phyloP scores from a whole-genome alignment of 2,329 filamentous ascomycete genomes.

The Botrytis fabae region DNA sequence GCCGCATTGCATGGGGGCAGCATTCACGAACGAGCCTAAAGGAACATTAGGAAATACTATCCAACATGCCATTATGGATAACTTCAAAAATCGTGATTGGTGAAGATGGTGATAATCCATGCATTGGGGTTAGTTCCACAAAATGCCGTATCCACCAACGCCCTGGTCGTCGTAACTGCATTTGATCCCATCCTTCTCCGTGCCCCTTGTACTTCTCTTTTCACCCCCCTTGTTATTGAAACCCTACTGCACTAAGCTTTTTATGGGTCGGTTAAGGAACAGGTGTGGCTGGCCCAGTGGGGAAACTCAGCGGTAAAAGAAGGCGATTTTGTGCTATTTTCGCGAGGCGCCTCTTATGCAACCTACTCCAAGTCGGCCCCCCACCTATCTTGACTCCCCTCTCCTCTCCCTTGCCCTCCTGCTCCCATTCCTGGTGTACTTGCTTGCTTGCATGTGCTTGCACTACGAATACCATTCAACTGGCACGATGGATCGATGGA shows the following conservation, averaged over 20 bases:
- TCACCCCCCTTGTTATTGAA: constrained; percentile 12
- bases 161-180: background rate
- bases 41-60: constrained; percentile 8
- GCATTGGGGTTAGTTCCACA: constrained; percentile 6
- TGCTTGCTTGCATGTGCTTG: constrained; percentile 1
- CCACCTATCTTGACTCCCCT: constrained; percentile 26
- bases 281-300: constrained; percentile 32
- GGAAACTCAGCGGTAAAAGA: constrained; percentile 23
- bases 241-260: background rate
- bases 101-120: background rate
- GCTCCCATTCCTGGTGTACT: constrained; percentile 26
- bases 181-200: constrained; percentile 18
- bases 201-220: constrained; percentile 5
- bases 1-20: constrained; percentile 7
- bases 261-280: constrained; percentile 26
- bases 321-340: constrained; percentile 37
- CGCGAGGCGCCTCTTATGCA: constrained; percentile 40
- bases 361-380: constrained; percentile 35
- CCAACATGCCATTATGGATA: constrained; percentile 7
- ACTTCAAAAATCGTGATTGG: background rate
- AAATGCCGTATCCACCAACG: background rate
- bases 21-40: constrained; percentile 17
- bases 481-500: constrained; percentile 15
- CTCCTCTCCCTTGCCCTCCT: background rate
- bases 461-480: constrained; percentile 15